Conservation (phyloP, 768 basidiomycete species). For the Cystofilobasidium macerans region DNA sequence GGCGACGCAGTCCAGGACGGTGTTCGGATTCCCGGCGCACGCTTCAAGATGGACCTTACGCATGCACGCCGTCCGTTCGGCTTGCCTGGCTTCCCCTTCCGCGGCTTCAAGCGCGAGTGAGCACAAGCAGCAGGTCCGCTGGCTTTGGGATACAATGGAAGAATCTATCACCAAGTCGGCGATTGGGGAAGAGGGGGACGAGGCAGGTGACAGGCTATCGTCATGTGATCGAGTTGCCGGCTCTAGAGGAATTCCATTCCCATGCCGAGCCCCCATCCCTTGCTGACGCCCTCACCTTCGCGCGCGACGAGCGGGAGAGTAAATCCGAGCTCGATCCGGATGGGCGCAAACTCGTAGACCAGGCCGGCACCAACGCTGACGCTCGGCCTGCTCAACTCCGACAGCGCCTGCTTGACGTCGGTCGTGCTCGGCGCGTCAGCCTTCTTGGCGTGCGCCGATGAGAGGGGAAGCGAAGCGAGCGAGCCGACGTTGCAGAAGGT, state of each 20-base stretch:
- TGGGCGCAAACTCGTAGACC: slow-evolving; percentile 68
- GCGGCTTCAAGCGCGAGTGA: slow-evolving; percentile 1
- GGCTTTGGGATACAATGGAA: no score
- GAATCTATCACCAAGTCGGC: no score
- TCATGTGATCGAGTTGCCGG: no score
- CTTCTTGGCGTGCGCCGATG: neutral
- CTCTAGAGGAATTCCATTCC: slow-evolving; percentile 62
- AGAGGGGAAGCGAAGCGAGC: slow-evolving; percentile 44
- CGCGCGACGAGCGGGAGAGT: slow-evolving; percentile 67
- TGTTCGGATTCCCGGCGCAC: slow-evolving; percentile 16
- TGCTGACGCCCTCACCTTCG: slow-evolving; percentile 54
- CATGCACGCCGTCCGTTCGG: slow-evolving; percentile 20
- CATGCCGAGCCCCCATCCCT: slow-evolving; percentile 69
- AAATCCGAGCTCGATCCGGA: slow-evolving; percentile 78
- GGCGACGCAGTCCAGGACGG: slow-evolving; percentile 23
- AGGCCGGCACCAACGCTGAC: slow-evolving; percentile 72
- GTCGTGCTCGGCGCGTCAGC: slow-evolving; percentile 29
- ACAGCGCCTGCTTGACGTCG: slow-evolving; percentile 37
- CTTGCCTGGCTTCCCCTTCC: slow-evolving; percentile 10
- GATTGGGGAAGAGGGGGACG: no score
- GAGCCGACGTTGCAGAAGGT: slow-evolving; percentile 70
- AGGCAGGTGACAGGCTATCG: no score
- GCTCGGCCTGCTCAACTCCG: slow-evolving; percentile 45
- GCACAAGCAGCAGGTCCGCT: no score
- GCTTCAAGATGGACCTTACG: slow-evolving; percentile 17